Evolutionary conservation across 192 early-diverging fungal species (phyloP), one percentile per base, ranked within the genome.

Genomic region (Backusella parvicylindrica): DNA sequence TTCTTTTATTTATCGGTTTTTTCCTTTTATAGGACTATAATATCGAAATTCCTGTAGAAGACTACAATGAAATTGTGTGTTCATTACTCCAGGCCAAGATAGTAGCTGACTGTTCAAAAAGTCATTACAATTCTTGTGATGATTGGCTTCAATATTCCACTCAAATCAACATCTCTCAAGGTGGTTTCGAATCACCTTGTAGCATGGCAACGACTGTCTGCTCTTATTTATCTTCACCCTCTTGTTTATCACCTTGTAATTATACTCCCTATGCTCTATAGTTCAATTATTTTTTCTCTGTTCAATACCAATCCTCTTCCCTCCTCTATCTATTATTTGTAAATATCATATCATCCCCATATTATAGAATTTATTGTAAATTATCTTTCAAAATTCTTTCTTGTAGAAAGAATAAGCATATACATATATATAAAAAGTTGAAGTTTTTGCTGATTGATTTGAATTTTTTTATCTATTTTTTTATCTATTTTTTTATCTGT

Each of bases 11-110:
- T 26, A 56, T 28, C 53, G 18, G 0, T 3, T 36, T 26, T 60
- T 60, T 60, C 53, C 23, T 60, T 68, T 37, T 68, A 43, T 70
- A 70, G 68, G 68, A 70, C 6, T 70, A 70, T 30, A 41, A 70
- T 49, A 7, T 70, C 9, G 68, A 16, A 12, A 26, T 70, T 70
- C 16, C 41, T 70, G 41, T 47, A 7, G 41, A 70, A 21, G 28
- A 41, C 16, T 70, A 43, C 40, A 70, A 50, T 16, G 37, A 70
- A 28, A 30, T 70, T 21, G 21, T 60, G 3, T 60, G 26, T 12
- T 60, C 53, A 12, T n/a, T 60, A 12, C 23, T 60, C 12, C 53
- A 60, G 53, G 23, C 53, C 8, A 60, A 60, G 3, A 60, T 60
- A 21, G 53, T 28, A 28, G 23, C 53, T 11, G 53, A 60, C 11